Conservation (phyloP, 306 rosid genomes). For the Prinsepia uniflora region DNA sequence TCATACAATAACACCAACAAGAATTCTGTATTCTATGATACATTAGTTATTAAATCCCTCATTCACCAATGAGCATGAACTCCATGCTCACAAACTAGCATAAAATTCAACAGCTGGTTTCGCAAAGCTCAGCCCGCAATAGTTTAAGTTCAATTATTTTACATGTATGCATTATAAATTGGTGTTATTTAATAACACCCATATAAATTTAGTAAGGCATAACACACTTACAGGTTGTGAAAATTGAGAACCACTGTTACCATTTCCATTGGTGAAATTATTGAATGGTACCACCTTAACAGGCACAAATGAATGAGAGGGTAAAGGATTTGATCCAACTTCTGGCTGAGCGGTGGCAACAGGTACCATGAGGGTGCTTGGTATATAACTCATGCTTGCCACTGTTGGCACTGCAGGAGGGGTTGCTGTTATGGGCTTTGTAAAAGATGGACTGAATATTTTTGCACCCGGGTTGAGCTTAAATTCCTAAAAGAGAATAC, state of each 20-base stretch:
- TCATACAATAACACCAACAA: no score
- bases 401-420: conserved; percentile 42
- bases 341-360: conserved; percentile 58
- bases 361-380: conserved; percentile 48
- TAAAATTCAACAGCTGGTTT: not conserved
- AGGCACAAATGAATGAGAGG: conserved; percentile 56
- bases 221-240: conserved; percentile 66
- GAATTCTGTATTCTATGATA: conserved; percentile 4
- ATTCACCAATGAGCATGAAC: not conserved
- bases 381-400: conserved; percentile 56
- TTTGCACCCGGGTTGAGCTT: conserved; percentile 93
- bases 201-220: conserved; percentile 15
- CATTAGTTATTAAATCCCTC: conserved; percentile 22
- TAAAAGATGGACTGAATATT: conserved; percentile 67
- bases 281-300: conserved; percentile 58
- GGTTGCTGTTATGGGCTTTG: conserved; percentile 35
- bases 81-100: not conserved
- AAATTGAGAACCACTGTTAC: conserved; percentile 62
- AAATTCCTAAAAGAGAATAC: conserved; percentile 53
- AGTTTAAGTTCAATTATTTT: no score
- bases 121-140: no score
- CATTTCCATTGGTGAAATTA: conserved; percentile 55
- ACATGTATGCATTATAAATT: not conserved
- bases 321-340: conserved; percentile 40
- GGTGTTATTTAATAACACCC: not conserved